A percentile compares a stretch with the other conserved stretches of the same genome.
These are phyloP conservation scores for Stemphylium vesicarium DNA, from an alignment of 2,329 filamentous ascomycete species.

Conservation along the genomic window DNA sequence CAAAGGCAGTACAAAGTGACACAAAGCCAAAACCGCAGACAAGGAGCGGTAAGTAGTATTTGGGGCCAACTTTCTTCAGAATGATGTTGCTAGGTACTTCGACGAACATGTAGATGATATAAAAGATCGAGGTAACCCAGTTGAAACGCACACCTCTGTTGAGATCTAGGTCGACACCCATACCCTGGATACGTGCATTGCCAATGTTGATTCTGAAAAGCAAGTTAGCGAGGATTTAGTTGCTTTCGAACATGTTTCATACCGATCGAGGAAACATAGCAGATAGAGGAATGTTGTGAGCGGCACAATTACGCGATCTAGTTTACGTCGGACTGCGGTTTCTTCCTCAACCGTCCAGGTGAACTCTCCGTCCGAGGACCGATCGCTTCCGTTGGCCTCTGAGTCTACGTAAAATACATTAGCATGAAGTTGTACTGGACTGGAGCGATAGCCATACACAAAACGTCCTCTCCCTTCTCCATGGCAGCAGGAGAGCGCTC, in stretches of 20 bases:
- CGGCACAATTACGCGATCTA: constrained; percentile 61
- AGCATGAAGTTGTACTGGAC: constrained; percentile 3
- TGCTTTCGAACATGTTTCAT: neutral
- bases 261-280: constrained; percentile 58
- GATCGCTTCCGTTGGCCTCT: constrained; percentile 36
- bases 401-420: constrained; percentile 22
- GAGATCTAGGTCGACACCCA: constrained; percentile 58
- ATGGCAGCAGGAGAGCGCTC: constrained; percentile 16
- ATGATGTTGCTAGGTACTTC: constrained; percentile 64
- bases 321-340: constrained; percentile 56
- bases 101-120: constrained; percentile 62
- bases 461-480: constrained; percentile 27
- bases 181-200: constrained; percentile 63
- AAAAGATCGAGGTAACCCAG: constrained; percentile 65
- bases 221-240: constrained; percentile 9
- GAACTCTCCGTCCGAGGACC: constrained; percentile 40
- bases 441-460: constrained; percentile 24
- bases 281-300: constrained; percentile 62
- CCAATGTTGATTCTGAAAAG: constrained; percentile 53
- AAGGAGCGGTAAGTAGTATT: constrained; percentile 60
- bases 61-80: constrained; percentile 61
- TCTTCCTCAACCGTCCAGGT: constrained; percentile 62
- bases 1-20: constrained; percentile 62
- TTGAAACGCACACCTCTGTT: constrained; percentile 59
- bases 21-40: constrained; percentile 64